These are phyloP conservation scores for Alisma plantagoaquatica DNA, from an alignment of 106 monocot species.

Conservation along the genomic window DNA sequence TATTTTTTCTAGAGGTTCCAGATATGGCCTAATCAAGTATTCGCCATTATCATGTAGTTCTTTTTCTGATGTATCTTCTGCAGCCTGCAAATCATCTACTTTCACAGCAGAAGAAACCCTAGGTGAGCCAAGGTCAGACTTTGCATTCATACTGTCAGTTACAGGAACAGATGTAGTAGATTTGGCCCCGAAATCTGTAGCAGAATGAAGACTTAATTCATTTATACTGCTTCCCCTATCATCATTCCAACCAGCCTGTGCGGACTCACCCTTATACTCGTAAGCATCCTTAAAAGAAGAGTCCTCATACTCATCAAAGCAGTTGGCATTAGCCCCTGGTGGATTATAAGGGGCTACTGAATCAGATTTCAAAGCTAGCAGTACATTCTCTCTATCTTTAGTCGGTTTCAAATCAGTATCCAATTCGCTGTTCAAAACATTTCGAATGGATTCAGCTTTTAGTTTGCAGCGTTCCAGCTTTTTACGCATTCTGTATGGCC, in stretches of 20 bases:
- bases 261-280: constrained; percentile 40
- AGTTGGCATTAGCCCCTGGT: constrained; percentile 30
- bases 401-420: constrained; percentile 31
- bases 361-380: constrained; percentile 36
- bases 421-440: constrained; percentile 44
- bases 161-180: constrained; percentile 66
- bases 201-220: constrained; percentile 85
- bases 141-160: constrained; percentile 47
- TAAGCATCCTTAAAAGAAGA: constrained; percentile 39
- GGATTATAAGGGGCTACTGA: constrained; percentile 52
- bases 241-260: constrained; percentile 69
- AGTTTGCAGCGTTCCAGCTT: constrained; percentile 83
- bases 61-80: constrained; percentile 71
- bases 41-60: constrained; percentile 94
- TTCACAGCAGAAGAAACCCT: constrained; percentile 50
- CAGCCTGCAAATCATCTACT: constrained; percentile 29
- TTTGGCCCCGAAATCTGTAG: constrained; percentile 52
- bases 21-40: constrained; percentile 91
- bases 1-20: constrained; percentile 85
- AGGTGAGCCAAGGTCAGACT: constrained; percentile 71
- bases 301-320: constrained; percentile 42
- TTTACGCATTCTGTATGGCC: constrained; percentile 96
- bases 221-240: constrained; percentile 69
- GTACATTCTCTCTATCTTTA: constrained; percentile 22
- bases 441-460: constrained; percentile 53